phyloP scores from a whole-genome alignment of 257 asterid genomes.

The Ilex asprella region DNA sequence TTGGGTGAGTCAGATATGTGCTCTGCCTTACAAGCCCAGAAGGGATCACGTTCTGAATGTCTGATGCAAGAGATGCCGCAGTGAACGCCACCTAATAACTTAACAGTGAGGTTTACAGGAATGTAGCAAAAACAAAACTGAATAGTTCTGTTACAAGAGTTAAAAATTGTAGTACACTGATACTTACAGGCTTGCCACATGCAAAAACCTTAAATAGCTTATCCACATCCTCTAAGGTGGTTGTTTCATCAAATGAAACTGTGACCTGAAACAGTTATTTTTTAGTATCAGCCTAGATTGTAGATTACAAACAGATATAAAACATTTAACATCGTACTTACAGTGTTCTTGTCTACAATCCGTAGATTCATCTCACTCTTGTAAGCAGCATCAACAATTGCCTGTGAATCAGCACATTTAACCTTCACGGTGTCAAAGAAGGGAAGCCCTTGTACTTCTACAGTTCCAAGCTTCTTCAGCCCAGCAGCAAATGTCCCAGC shows the following conservation, averaged over 20 bases:
- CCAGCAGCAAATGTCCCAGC: conserved; percentile 83
- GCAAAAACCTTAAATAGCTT: conserved; percentile 75
- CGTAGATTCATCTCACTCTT: conserved; percentile 71
- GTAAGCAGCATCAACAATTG: conserved; percentile 75
- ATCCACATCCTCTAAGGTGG: conserved; percentile 94
- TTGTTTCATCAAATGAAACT: conserved; percentile 87
- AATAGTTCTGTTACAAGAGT: conserved; percentile 1
- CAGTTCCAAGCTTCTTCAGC: conserved; percentile 78
- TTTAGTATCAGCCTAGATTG: conserved; percentile 1
- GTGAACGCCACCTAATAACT: conserved; percentile 60
- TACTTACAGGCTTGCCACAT: conserved; percentile 75
- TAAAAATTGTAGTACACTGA: conserved; percentile 8
- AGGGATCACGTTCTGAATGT: conserved; percentile 65
- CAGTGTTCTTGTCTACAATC: conserved; percentile 66
- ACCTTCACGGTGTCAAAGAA: not conserved
- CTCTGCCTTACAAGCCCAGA: conserved; percentile 79
- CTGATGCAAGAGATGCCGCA: conserved; percentile 85
- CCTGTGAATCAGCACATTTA: conserved; percentile 25
- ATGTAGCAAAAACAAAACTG: not conserved
- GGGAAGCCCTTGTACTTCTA: conserved; percentile 22
- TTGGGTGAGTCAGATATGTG: conserved; percentile 66
- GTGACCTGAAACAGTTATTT: conserved; percentile 56
- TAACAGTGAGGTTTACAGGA: not conserved
- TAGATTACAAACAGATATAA: not conserved
- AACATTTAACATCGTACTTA: conserved; percentile 5